phyloP scores from a whole-genome alignment of 2,329 filamentous ascomycete genomes.

The Colletotrichum orbiculare region DNA sequence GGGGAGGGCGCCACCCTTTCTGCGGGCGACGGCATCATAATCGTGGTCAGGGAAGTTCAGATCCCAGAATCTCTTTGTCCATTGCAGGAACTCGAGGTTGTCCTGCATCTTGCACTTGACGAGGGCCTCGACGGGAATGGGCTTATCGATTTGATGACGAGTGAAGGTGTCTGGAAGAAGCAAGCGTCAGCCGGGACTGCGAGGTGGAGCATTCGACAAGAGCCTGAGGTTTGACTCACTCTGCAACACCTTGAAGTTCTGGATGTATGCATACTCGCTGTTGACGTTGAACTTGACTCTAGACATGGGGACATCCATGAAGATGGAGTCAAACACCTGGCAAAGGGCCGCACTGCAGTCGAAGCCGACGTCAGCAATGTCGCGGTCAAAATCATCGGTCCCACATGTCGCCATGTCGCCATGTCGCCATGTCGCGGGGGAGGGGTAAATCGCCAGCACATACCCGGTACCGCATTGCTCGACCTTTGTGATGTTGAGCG shows the following conservation, averaged over 20 bases:
- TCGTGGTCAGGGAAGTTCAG: conserved; percentile 97
- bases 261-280: conserved; percentile 95
- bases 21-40: conserved; percentile 88
- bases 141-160: conserved; percentile 88
- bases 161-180: conserved; percentile 76
- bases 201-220: neutral
- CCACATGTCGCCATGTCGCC: conserved; percentile 31
- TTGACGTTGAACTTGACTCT: conserved; percentile 99
- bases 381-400: conserved; percentile 28
- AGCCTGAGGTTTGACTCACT: conserved; percentile 67
- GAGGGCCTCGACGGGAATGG: conserved; percentile 87
- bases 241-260: conserved; percentile 98
- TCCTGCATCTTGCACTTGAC: conserved; percentile 99
- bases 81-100: conserved; percentile 98
- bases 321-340: conserved; percentile 99
- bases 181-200: conserved; percentile 15
- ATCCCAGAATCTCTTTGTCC: conserved; percentile 97
- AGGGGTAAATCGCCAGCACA: conserved; percentile 51
- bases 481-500: conserved; percentile 98
- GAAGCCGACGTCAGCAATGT: conserved; percentile 39
- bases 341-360: conserved; percentile 85
- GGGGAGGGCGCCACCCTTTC: conserved; percentile 79
- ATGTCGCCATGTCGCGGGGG: conserved; percentile 40
- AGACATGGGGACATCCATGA: conserved; percentile 92
- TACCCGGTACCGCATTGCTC: conserved; percentile 99